Evolutionary conservation across 768 basidiomycete genomes (phyloP), one percentile per base, ranked within the genome.

Genomic region (Leucosporidium scottii): DNA sequence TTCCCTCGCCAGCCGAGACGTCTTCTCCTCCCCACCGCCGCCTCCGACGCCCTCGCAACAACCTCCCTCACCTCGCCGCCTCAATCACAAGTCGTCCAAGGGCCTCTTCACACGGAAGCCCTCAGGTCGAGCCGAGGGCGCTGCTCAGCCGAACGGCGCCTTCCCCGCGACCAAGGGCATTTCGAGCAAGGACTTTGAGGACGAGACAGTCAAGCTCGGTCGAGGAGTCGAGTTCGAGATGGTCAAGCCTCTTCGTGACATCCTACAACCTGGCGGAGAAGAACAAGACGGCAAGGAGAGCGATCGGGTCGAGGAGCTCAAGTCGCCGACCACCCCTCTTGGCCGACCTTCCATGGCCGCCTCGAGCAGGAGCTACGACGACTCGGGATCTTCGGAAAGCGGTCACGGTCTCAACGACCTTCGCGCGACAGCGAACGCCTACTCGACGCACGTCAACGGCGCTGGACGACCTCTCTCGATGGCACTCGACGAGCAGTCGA

Each of bases 131-230:
- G 39, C 39, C 15, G 39, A 44, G 15, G 51, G 51, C 51, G n/a
- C n/a, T 9, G n/a, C 51, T 27, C 48, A 64, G 28, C 34, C 48
- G n/a, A 57, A 61, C 36, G 49, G 50, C 39, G n/a, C 50, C 18
- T 36, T n/a, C 44, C 36, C 47, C 17, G 34, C 58, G 34, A 54
- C 30, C 20, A 30, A 55, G 6, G 69, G 69, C 27, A 70, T 70
- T 36, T 64, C 62, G 59, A 30, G 25, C 55, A 62, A 64, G 61
- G 70, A 72, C 31, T 64, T 68, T 23, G 67, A 68, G 30, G 64
- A 66, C 48, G 70, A 72, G 58, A 68, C 66, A 47, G 59, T 72
- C 17, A 51, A 62, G 61, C 57, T 72, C n/a, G 66, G 64, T 4
- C 28, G 51, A 8, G 51, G 48, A 13, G 50, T 20, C 36, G 67